These are phyloP conservation scores for Leucogyrophana mollusca DNA, from an alignment of 768 basidiomycete genomes.

Conservation along the genomic window DNA sequence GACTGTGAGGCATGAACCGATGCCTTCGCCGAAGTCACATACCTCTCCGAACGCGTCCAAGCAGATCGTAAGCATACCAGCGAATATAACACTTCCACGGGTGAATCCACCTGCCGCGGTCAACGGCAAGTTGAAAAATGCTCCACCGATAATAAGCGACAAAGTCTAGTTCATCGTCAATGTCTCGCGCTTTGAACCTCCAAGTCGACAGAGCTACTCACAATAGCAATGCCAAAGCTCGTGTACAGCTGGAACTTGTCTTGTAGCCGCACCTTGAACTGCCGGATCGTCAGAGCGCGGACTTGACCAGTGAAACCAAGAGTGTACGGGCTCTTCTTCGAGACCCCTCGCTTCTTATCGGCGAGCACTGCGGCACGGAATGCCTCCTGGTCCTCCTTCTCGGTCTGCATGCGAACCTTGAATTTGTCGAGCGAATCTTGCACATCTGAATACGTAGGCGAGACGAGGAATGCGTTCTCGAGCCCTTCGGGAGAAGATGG, in stretches of 20 bases:
- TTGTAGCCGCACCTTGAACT: slow-evolving; percentile 73
- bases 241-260: slow-evolving; percentile 78
- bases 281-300: slow-evolving; percentile 62
- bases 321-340: slow-evolving; percentile 80
- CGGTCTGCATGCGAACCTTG: slow-evolving; percentile 53
- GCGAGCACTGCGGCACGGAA: slow-evolving; percentile 75
- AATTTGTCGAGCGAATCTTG: slow-evolving; percentile 53
- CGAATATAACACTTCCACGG: slow-evolving; percentile 79
- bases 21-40: slow-evolving; percentile 20
- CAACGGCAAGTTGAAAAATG: slow-evolving; percentile 70
- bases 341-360: slow-evolving; percentile 78
- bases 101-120: slow-evolving; percentile 85
- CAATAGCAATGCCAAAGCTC: slow-evolving; percentile 59
- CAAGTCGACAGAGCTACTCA: slow-evolving; percentile 31
- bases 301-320: slow-evolving; percentile 78
- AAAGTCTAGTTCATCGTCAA: slow-evolving; percentile 36
- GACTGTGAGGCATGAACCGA: slow-evolving; percentile 6
- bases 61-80: slow-evolving; percentile 62
- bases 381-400: slow-evolving; percentile 66
- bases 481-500: slow-evolving; percentile 66
- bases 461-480: slow-evolving; percentile 58
- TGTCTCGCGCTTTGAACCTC: not conserved
- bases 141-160: slow-evolving; percentile 68
- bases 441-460: slow-evolving; percentile 44
- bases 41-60: slow-evolving; percentile 75